phyloP scores from a whole-genome alignment of 441 rosid species.

The Adansonia grandidieri region DNA sequence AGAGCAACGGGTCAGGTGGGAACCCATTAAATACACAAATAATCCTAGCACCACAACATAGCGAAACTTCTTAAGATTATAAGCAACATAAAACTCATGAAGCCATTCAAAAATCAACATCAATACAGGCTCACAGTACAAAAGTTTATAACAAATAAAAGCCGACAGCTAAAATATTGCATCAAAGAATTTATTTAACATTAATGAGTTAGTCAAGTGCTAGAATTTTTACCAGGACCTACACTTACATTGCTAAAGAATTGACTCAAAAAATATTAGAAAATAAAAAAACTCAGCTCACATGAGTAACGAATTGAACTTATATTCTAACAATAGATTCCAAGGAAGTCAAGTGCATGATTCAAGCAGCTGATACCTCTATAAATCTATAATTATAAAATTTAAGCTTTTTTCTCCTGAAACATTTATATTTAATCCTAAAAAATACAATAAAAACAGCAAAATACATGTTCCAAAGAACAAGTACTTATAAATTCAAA shows the following conservation, averaged over 20 bases:
- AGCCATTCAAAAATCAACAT: background rate
- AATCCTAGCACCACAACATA: background rate
- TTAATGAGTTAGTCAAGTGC: background rate
- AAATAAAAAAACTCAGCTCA: background rate
- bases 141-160: background rate
- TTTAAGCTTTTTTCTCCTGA: background rate
- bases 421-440: background rate
- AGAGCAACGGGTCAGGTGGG: background rate
- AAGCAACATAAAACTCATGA: background rate
- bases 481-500: background rate
- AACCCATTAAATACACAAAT: background rate
- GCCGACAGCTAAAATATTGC: background rate
- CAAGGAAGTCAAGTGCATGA: background rate
- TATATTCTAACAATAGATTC: background rate
- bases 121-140: background rate
- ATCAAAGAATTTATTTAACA: background rate
- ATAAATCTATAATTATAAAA: constrained; percentile 1
- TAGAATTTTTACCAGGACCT: background rate
- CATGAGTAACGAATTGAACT: background rate
- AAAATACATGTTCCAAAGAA: background rate
- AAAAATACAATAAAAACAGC: constrained; percentile 1
- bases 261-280: background rate
- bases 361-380: background rate
- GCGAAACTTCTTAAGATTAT: background rate
- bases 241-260: background rate